phyloP scores from a whole-genome alignment of 225 moss, liverwort and hornwort genomes.

The Marchantia paleacea region DNA sequence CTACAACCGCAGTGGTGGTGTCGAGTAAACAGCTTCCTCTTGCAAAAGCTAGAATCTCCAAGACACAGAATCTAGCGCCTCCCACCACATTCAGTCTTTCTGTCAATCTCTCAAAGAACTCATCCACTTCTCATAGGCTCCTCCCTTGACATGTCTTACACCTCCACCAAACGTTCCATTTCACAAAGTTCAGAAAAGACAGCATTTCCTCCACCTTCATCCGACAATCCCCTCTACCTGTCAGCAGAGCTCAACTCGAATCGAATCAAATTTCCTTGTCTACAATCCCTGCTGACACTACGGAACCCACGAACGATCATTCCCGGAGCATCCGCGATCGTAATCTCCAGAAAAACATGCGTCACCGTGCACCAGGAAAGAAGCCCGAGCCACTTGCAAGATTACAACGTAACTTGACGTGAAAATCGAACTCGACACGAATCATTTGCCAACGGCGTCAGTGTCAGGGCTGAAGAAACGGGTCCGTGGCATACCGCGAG shows the following conservation, averaged over 20 bases:
- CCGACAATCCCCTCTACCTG: background rate
- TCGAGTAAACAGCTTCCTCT: too few species aligned
- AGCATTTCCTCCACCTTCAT: background rate
- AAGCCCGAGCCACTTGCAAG: too few species aligned
- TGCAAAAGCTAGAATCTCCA: background rate
- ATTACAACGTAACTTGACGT: too few species aligned
- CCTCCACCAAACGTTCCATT: conserved; percentile 5
- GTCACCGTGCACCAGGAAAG: background rate
- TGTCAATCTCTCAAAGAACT: background rate
- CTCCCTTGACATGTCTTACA: background rate
- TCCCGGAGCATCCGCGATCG: background rate
- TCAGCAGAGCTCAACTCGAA: background rate
- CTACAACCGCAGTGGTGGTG: too few species aligned
- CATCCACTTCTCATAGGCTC: background rate
- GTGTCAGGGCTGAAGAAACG: background rate
- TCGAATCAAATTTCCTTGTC: background rate
- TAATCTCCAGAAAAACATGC: too few species aligned
- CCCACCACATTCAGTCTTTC: background rate
- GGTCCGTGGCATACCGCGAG: background rate
- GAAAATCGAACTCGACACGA: too few species aligned
- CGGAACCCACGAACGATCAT: background rate
- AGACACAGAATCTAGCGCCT: background rate
- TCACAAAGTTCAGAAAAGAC: background rate
- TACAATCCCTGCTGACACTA: too few species aligned
- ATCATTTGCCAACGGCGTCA: background rate